phyloP scores from a whole-genome alignment of 2,329 filamentous ascomycete species.

The Periglandula ipomoeae region DNA sequence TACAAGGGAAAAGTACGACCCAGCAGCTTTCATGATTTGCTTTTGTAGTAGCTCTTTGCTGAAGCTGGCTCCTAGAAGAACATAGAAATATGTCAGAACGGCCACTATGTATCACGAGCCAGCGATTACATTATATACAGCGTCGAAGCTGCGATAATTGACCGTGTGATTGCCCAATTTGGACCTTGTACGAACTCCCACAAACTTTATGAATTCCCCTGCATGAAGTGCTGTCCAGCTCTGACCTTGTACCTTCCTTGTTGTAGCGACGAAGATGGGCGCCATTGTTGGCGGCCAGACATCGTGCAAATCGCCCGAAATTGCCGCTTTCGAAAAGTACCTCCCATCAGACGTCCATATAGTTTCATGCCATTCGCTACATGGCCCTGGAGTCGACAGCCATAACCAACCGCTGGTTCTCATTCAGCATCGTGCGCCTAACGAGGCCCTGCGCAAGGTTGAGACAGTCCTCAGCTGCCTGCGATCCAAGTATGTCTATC shows the following conservation, averaged over 20 bases:
- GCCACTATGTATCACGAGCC: slow-evolving; percentile 86
- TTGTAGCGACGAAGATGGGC: slow-evolving; percentile 78
- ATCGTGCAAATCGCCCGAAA: slow-evolving; percentile 95
- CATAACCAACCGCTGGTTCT: slow-evolving; percentile 85
- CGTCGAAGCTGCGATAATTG: slow-evolving; percentile 88
- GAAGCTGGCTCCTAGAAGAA: slow-evolving; percentile 50
- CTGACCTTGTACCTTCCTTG: slow-evolving; percentile 6
- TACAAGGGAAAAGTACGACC: slow-evolving; percentile 75
- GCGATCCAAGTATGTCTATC: slow-evolving; percentile 74
- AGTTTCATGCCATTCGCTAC: slow-evolving; percentile 90
- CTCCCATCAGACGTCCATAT: slow-evolving; percentile 86
- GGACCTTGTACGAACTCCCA: slow-evolving; percentile 64
- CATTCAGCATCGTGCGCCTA: slow-evolving; percentile 83
- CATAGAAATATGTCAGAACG: slow-evolving; percentile 86
- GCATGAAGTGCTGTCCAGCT: slow-evolving; percentile 1
- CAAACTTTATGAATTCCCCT: slow-evolving; percentile 3
- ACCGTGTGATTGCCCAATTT: slow-evolving; percentile 76
- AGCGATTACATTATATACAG: slow-evolving; percentile 99
- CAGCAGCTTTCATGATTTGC: slow-evolving; percentile 9
- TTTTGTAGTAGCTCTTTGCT: slow-evolving; percentile 28
- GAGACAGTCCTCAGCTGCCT: slow-evolving; percentile 76
- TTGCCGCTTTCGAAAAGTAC: slow-evolving; percentile 83
- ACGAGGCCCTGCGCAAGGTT: slow-evolving; percentile 67
- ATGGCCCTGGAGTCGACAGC: slow-evolving; percentile 84
- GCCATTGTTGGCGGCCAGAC: slow-evolving; percentile 97